Evolutionary conservation across 352 stramenopile species (phyloP), one percentile per base, ranked within the genome.

Genomic region (Phytophthora chlamydospora): DNA sequence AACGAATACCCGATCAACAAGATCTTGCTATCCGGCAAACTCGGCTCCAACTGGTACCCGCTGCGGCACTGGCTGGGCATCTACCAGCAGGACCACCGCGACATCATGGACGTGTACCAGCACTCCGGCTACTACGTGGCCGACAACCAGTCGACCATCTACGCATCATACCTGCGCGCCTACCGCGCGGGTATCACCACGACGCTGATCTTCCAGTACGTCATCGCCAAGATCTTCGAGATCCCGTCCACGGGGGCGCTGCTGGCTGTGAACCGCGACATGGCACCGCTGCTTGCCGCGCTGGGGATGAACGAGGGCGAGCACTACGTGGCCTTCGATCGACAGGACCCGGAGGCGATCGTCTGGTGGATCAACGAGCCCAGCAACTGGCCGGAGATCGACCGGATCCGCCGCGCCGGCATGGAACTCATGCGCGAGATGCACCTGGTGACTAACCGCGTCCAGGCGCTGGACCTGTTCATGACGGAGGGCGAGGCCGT

Each of bases 201-300:
- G 19, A 91, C 83, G 21, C 65, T 88, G 52, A 80, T 90, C 48
- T 85, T 90, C 58, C 77, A 91, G 62, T 94, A 88, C 34, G 63
- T 94, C 12, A 80, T 92, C 32, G 77, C 85, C 27, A 90, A 91
- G 71, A 62, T 92, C 27, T 92, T 94, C 40, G 80, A 92, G 73
- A 94, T 94, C 64, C 79, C 85, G 13, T 76, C 83, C 6, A 91
- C 79, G 0, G 85, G 85, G 2, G 63, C 83, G 35, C 64, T 94
- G 16, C 44, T 94, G 19, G 69, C 83, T 12, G 66, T 94, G 24
- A 92, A 92, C 56, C 68, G 69, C 34, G 83, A 94, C 40, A 68
- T 87, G 29, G 65, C 53, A 9, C 77, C 73, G 21, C 38, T 94
- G 38, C 64, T 94, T 8, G 57, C 74, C 13, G 67, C 69, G 4